Evolutionary conservation across 2,329 filamentous ascomycete species (phyloP).

Genomic region (Talaromyces albobiverticillius): DNA sequence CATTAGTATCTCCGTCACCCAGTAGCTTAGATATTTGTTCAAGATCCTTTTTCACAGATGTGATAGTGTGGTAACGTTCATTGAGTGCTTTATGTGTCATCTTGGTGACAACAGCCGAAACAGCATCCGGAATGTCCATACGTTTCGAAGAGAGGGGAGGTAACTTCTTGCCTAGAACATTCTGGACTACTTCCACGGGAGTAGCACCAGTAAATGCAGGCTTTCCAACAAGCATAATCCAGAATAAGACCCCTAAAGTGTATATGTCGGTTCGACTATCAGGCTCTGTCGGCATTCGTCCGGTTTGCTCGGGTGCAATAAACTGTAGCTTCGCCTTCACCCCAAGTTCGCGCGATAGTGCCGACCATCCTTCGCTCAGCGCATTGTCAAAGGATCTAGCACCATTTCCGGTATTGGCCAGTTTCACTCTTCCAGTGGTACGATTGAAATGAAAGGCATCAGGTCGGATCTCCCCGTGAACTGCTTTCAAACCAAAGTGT

Average conservation of each 20-base stretch:
- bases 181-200: constrained; percentile 88
- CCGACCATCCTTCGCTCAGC: constrained; percentile 82
- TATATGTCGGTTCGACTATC: constrained; percentile 93
- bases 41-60: constrained; percentile 80
- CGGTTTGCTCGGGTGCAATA: constrained; percentile 92
- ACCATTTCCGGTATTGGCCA: constrained; percentile 83
- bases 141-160: constrained; percentile 73
- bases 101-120: constrained; percentile 81
- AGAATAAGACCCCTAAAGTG: constrained; percentile 84
- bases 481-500: constrained; percentile 81
- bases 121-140: constrained; percentile 77
- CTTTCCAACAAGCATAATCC: constrained; percentile 76
- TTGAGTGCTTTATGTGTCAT: constrained; percentile 86
- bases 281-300: constrained; percentile 85
- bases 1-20: constrained; percentile 68
- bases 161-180: constrained; percentile 75
- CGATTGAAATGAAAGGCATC: constrained; percentile 86
- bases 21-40: constrained; percentile 70
- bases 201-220: constrained; percentile 76
- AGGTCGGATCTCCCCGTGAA: constrained; percentile 86
- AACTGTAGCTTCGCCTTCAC: constrained; percentile 87
- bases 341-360: constrained; percentile 75
- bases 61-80: constrained; percentile 86
- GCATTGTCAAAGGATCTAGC: constrained; percentile 87
- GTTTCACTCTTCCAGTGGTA: constrained; percentile 68